Evolutionary conservation across 2,329 filamentous ascomycete genomes (phyloP).

Genomic region (Colletotrichum liriopes): DNA sequence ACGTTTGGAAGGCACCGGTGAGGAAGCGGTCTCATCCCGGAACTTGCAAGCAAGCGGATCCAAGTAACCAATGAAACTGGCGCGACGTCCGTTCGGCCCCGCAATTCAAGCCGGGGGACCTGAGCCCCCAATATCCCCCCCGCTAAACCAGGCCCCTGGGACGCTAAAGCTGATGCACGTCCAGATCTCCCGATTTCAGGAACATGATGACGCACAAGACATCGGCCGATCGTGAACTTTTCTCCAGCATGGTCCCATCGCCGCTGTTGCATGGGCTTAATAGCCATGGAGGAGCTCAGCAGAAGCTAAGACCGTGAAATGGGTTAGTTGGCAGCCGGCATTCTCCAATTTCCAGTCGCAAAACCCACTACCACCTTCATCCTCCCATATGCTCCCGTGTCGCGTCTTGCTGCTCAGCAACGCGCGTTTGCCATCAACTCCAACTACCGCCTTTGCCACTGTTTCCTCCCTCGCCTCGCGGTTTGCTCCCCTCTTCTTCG

Average conservation of each 20-base stretch:
- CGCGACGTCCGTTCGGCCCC: background rate
- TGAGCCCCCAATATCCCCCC: background rate
- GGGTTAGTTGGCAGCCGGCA: background rate
- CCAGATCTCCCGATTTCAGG: constrained; percentile 42
- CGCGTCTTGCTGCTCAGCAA: constrained; percentile 31
- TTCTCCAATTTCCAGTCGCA: background rate
- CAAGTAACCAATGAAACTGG: constrained; percentile 1
- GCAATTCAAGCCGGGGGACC: constrained; percentile 1
- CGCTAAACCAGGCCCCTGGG: constrained; percentile 30
- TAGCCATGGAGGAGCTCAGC: background rate
- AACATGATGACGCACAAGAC: constrained; percentile 44
- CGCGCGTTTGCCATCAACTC: constrained; percentile 9
- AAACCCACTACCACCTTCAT: background rate
- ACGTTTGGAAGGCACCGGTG: background rate
- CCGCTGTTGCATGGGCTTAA: background rate
- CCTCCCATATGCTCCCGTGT: constrained; percentile 13
- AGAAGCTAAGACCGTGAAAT: background rate
- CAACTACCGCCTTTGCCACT: background rate
- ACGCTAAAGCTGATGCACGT: constrained; percentile 40
- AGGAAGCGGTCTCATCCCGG: background rate
- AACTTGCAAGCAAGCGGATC: background rate
- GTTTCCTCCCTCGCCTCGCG: background rate
- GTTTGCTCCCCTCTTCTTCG: background rate
- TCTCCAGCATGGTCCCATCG: constrained; percentile 30
- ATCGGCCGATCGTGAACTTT: constrained; percentile 41